Conservation (phyloP, 2,329 filamentous ascomycete genomes). For the Allantophomopsis lycopodina region DNA sequence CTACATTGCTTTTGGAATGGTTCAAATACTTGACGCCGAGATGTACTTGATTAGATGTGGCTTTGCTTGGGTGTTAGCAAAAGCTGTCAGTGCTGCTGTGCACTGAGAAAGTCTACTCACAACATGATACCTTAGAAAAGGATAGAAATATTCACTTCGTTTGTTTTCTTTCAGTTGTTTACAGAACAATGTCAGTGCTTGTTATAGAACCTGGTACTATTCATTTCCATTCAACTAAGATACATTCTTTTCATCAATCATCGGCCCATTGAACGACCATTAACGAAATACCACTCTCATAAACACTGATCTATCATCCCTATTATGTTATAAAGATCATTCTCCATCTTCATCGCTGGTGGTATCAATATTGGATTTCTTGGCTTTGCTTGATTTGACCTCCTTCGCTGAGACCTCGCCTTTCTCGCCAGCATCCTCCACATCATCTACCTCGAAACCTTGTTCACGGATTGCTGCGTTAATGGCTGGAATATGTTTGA, state of each 20-base stretch:
- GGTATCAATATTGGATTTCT: constrained; percentile 47
- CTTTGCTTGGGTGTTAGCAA: neutral
- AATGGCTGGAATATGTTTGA: constrained; percentile 42
- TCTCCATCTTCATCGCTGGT: constrained; percentile 47
- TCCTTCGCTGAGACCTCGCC: constrained; percentile 24
- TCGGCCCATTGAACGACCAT: too few relatives aligned
- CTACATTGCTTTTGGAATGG: constrained; percentile 8
- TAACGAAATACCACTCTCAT: too few relatives aligned
- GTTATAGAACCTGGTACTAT: too few relatives aligned
- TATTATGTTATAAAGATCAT: constrained; percentile 1
- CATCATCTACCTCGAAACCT: constrained; percentile 24
- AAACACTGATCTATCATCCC: too few relatives aligned
- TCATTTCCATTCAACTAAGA: too few relatives aligned
- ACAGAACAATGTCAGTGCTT: too few relatives aligned
- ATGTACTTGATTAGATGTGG: constrained; percentile 4
- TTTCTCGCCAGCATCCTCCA: constrained; percentile 16
- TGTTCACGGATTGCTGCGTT: constrained; percentile 37
- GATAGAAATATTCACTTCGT: too few relatives aligned
- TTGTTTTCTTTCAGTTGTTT: too few relatives aligned
- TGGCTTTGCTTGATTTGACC: constrained; percentile 10
- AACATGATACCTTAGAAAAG: too few relatives aligned
- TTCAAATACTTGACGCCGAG: constrained; percentile 8
- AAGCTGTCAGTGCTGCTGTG: too few relatives aligned
- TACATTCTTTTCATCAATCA: too few relatives aligned
- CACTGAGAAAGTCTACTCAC: too few relatives aligned